A percentile compares a stretch with the other conserved stretches of the same genome.
phyloP scores from a whole-genome alignment of 257 asterid genomes.

The Eucommia ulmoides region DNA sequence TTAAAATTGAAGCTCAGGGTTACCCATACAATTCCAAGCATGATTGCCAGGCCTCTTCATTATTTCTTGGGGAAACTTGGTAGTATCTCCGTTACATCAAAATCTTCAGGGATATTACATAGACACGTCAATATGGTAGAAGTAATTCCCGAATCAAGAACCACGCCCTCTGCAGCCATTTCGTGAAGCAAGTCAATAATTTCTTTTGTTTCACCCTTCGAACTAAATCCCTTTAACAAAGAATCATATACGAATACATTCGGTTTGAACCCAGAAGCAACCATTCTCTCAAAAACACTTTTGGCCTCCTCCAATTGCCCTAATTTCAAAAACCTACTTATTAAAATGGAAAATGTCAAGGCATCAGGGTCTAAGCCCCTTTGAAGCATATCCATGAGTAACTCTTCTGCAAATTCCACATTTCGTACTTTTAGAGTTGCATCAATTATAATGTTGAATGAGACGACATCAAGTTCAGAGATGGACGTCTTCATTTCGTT shows the following conservation, averaged over 20 bases:
- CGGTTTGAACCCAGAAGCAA: constrained; percentile 33
- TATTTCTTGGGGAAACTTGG: constrained; percentile 47
- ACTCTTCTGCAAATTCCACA: constrained; percentile 29
- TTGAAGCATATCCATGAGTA: constrained; percentile 39
- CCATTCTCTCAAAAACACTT: constrained; percentile 40
- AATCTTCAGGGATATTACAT: constrained; percentile 32
- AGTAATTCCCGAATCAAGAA: constrained; percentile 40
- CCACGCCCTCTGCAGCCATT: constrained; percentile 44
- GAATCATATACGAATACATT: constrained; percentile 41
- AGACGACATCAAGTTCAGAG: constrained; percentile 37
- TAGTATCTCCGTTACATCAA: constrained; percentile 28
- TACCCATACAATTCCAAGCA: no score
- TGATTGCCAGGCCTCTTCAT: no score
- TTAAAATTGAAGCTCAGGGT: no score
- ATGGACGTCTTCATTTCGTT: constrained; percentile 31
- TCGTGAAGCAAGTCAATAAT: constrained; percentile 34
- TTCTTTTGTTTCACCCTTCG: constrained; percentile 34
- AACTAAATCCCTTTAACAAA: constrained; percentile 43
- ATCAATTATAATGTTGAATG: constrained; percentile 50
- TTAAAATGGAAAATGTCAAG: constrained; percentile 39
- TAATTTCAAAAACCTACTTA: constrained; percentile 42
- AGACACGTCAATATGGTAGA: constrained; percentile 47
- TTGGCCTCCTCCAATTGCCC: constrained; percentile 58
- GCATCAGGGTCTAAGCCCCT: constrained; percentile 41
- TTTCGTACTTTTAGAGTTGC: constrained; percentile 42